Percentiles rank a stretch among this genome's conserved stretches.
These are phyloP conservation scores for Rhizophora mangle DNA, from an alignment of 345 rosid genomes.

Conservation along the genomic window DNA sequence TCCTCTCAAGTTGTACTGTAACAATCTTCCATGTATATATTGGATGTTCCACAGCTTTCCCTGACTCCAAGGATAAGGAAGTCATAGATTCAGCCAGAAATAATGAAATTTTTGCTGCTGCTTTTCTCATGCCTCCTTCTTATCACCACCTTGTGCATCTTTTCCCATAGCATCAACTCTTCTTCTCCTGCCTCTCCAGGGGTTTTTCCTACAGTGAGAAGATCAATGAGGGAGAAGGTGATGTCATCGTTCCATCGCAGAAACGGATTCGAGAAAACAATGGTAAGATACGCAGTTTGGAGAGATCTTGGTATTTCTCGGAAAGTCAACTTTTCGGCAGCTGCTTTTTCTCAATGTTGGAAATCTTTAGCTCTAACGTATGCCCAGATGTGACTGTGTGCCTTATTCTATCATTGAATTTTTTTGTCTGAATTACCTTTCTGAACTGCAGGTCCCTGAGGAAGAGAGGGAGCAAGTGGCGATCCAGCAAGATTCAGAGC, in stretches of 20 bases:
- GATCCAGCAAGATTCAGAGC: background rate
- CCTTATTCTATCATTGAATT: background rate
- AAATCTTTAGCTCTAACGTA: background rate
- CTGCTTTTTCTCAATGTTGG: background rate
- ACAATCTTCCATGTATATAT: background rate
- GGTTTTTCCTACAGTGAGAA: constrained; percentile 18
- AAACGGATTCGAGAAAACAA: background rate
- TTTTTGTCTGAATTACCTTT: background rate
- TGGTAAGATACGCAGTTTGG: constrained; percentile 16
- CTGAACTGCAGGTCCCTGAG: constrained; percentile 32
- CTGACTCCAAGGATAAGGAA: background rate
- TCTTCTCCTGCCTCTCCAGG: constrained; percentile 23
- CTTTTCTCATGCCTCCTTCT: constrained; percentile 20
- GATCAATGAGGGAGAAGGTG: constrained; percentile 20
- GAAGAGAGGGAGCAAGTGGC: constrained; percentile 11
- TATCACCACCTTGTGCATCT: constrained; percentile 15
- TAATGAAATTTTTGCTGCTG: constrained; percentile 28
- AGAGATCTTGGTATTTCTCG: background rate
- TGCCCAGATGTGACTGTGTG: background rate
- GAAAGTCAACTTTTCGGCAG: background rate
- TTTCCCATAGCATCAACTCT: constrained; percentile 8
- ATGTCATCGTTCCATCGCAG: constrained; percentile 13
- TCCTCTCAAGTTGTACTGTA: background rate
- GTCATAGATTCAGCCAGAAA: background rate
- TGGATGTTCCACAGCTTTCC: constrained; percentile 5